phyloP scores from a whole-genome alignment of 176 grass and related monocot species.

The Chrysopogon serrulatus region DNA sequence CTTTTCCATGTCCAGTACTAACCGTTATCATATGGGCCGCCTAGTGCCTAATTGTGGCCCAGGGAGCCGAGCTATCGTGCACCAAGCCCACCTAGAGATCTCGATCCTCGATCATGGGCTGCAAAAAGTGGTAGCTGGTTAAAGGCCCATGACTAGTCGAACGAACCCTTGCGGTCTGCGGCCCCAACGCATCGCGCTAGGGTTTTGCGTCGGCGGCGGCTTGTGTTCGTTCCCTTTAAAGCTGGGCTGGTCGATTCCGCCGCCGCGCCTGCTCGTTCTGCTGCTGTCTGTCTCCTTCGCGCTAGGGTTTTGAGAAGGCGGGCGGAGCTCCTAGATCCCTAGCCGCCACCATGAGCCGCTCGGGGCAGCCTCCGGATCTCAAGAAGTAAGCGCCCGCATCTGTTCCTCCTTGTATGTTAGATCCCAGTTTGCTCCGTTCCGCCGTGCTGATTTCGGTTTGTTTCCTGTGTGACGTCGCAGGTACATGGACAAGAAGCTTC shows the following conservation, averaged over 20 bases:
- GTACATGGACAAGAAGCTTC: constrained; percentile 99
- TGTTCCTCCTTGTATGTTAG: neutral
- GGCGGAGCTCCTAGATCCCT: neutral
- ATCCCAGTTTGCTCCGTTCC: neutral
- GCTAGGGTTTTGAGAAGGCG: constrained; percentile 22
- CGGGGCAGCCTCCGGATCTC: constrained; percentile 95
- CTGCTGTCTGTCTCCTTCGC: neutral
- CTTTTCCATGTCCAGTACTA: neutral
- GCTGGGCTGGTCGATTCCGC: neutral
- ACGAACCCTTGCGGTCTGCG: neutral
- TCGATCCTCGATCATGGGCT: neutral
- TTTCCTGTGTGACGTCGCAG: constrained; percentile 18
- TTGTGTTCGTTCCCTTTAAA: neutral
- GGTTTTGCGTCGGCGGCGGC: constrained; percentile 15
- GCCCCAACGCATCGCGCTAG: neutral
- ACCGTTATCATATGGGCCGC: neutral
- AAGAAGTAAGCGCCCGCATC: constrained; percentile 55
- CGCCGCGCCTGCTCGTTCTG: neutral
- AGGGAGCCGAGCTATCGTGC: neutral
- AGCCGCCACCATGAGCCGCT: constrained; percentile 63
- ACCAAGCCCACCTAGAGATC: neutral
- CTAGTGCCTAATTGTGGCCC: neutral
- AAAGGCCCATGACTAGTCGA: neutral
- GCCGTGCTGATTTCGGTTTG: neutral
- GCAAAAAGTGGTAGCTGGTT: neutral